Percentiles rank a stretch among this genome's conserved stretches.
Evolutionary conservation across 2,329 filamentous ascomycete genomes (phyloP).

Genomic region (Ophiostoma sp.): DNA sequence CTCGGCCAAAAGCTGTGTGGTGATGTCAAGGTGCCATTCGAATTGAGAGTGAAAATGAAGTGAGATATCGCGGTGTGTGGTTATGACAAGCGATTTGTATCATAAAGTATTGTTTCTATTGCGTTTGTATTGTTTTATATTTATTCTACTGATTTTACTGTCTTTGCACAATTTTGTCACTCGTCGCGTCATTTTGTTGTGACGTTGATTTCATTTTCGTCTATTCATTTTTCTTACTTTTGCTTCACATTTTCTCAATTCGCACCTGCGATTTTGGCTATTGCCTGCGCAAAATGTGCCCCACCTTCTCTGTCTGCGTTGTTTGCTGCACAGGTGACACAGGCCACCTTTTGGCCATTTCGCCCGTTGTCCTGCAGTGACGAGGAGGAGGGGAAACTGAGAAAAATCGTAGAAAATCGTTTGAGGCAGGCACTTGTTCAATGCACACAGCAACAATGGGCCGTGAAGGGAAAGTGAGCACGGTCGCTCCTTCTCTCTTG

Average conservation of each 20-base stretch:
- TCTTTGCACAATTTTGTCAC: not conserved
- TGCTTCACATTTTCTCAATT: not conserved
- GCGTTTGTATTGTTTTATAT: not conserved
- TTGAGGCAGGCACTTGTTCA: not conserved
- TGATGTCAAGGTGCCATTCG: not conserved
- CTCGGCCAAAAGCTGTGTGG: not conserved
- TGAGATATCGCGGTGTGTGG: not conserved
- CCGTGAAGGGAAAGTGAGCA: not conserved
- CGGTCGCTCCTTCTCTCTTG: constrained; percentile 7
- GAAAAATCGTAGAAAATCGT: not conserved
- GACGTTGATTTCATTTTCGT: not conserved
- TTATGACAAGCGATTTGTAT: too few species aligned
- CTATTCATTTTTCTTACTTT: not conserved
- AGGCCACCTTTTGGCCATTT: not conserved
- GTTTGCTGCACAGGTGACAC: not conserved
- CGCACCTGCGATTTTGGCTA: not conserved
- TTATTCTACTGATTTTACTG: not conserved
- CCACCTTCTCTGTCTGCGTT: not conserved
- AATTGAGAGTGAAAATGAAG: not conserved
- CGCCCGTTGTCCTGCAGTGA: not conserved
- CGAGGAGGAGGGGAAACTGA: not conserved
- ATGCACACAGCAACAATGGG: not conserved
- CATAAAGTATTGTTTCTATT: not conserved
- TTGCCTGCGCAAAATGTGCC: not conserved
- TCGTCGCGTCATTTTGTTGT: not conserved